Percentiles rank a stretch among this genome's conserved stretches.
These are phyloP conservation scores for Hypericum perforatum DNA, from an alignment of 345 rosid genomes.

Conservation along the genomic window DNA sequence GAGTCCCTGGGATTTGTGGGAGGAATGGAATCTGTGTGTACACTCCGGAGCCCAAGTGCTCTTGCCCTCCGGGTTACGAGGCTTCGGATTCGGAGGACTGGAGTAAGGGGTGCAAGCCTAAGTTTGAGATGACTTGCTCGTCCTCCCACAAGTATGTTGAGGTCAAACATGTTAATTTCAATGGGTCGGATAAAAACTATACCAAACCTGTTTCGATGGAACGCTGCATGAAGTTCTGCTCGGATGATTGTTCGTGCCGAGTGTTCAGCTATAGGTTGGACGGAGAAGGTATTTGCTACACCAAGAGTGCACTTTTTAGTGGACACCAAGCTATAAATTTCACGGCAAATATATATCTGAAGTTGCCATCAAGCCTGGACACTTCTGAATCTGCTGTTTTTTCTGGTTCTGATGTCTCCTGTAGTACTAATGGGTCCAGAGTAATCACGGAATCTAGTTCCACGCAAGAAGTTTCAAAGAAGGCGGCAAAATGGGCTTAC, in stretches of 20 bases:
- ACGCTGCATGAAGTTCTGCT: too few relatives aligned
- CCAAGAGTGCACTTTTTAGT: constrained; percentile 23
- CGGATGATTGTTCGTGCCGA: too few relatives aligned
- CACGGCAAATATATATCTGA: constrained; percentile 20
- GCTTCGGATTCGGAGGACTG: too few relatives aligned
- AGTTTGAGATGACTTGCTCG: too few relatives aligned
- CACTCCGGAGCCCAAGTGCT: constrained; percentile 14
- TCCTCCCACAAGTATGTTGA: too few relatives aligned
- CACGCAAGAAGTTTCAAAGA: constrained; percentile 12
- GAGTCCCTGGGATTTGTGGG: constrained; percentile 23
- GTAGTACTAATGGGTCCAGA: background rate
- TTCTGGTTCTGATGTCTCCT: constrained; percentile 3
- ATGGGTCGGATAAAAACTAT: too few relatives aligned
- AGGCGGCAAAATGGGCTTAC: constrained; percentile 27
- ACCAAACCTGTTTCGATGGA: too few relatives aligned
- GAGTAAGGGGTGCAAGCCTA: too few relatives aligned
- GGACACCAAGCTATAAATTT: constrained; percentile 23
- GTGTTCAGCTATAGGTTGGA: too few relatives aligned
- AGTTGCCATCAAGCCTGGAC: constrained; percentile 16
- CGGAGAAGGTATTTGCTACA: constrained; percentile 12
- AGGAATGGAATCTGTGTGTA: constrained; percentile 13
- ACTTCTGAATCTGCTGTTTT: background rate
- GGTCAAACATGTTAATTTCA: too few relatives aligned
- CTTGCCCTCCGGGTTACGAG: constrained; percentile 16
- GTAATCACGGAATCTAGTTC: constrained; percentile 6